Conservation (phyloP, 2,329 filamentous ascomycete species). For the Lizonia empirigonia region DNA sequence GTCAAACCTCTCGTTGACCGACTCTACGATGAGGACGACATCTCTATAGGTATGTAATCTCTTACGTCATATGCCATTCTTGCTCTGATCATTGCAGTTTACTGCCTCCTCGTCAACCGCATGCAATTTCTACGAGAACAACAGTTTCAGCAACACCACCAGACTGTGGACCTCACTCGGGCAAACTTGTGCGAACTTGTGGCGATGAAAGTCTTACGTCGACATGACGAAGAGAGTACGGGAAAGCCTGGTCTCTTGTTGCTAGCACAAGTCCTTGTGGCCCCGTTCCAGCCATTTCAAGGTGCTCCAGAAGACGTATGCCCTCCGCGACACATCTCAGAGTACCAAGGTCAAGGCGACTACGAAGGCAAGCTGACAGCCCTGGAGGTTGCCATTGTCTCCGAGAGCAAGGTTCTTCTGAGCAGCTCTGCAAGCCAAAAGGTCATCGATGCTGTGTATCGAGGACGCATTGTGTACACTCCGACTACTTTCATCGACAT, state of each 20-base stretch:
- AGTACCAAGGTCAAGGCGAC: conserved; percentile 53
- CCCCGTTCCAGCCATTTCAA: conserved; percentile 85
- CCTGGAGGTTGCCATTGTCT: conserved; percentile 81
- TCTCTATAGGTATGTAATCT: conserved; percentile 68
- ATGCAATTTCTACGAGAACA: conserved; percentile 81
- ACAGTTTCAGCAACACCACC: conserved; percentile 73
- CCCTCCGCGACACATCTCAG: conserved; percentile 58
- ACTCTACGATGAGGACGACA: conserved; percentile 77
- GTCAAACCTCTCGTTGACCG: conserved; percentile 84
- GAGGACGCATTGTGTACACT: conserved; percentile 80
- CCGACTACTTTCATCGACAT: conserved; percentile 82
- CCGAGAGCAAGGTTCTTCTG: conserved; percentile 78
- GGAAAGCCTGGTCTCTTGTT: conserved; percentile 73
- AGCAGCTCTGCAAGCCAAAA: conserved; percentile 79
- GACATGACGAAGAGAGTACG: conserved; percentile 78
- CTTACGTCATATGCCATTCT: too few species aligned
- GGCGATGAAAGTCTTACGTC: conserved; percentile 75
- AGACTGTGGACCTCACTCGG: conserved; percentile 79
- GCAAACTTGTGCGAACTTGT: conserved; percentile 81
- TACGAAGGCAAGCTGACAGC: conserved; percentile 71
- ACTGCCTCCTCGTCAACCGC: conserved; percentile 82
- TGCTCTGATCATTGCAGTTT: too few species aligned
- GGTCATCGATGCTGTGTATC: conserved; percentile 82
- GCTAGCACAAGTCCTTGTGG: conserved; percentile 78
- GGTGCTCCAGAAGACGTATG: conserved; percentile 73